Percentiles rank a stretch among this genome's conserved stretches.
These are phyloP conservation scores for Coriaria nepalensis DNA, from an alignment of 306 rosid genomes.

Conservation along the genomic window DNA sequence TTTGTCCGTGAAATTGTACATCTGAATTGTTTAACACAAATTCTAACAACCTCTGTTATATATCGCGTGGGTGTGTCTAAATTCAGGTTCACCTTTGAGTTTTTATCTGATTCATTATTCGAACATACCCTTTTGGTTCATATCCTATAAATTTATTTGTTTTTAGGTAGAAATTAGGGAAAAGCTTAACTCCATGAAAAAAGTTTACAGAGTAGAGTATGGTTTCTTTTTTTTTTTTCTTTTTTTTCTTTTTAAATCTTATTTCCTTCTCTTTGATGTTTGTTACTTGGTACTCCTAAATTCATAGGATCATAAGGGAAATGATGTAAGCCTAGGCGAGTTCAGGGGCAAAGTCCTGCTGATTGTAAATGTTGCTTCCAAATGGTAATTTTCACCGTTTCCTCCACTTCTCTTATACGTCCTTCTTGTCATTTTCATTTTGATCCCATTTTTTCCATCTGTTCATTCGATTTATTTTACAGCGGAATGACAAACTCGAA, in stretches of 20 bases:
- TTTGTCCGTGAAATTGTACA: too few species aligned
- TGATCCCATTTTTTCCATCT: background rate
- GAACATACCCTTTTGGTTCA: too few species aligned
- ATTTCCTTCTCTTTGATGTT: conserved; percentile 3
- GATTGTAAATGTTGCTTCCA: conserved; percentile 84
- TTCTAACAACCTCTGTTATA: too few species aligned
- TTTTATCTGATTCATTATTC: too few species aligned
- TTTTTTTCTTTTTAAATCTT: background rate
- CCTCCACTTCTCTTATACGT: background rate
- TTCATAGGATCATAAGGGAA: conserved; percentile 56
- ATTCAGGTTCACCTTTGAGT: too few species aligned
- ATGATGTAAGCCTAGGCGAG: conserved; percentile 39
- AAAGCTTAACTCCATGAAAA: background rate
- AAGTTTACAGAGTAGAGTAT: background rate
- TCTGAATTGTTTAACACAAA: too few species aligned
- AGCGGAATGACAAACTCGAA: conserved; percentile 86
- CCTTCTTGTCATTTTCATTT: background rate
- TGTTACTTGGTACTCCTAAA: too few species aligned
- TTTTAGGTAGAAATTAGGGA: too few species aligned
- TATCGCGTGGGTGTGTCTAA: too few species aligned
- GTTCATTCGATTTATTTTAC: background rate
- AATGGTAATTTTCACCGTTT: conserved; percentile 36
- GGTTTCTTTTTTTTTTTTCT: background rate
- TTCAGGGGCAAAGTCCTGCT: conserved; percentile 67
- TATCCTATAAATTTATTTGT: too few species aligned